phyloP scores from a whole-genome alignment of 2,329 filamentous ascomycete species.

The Pseudopithomyces chartarum region DNA sequence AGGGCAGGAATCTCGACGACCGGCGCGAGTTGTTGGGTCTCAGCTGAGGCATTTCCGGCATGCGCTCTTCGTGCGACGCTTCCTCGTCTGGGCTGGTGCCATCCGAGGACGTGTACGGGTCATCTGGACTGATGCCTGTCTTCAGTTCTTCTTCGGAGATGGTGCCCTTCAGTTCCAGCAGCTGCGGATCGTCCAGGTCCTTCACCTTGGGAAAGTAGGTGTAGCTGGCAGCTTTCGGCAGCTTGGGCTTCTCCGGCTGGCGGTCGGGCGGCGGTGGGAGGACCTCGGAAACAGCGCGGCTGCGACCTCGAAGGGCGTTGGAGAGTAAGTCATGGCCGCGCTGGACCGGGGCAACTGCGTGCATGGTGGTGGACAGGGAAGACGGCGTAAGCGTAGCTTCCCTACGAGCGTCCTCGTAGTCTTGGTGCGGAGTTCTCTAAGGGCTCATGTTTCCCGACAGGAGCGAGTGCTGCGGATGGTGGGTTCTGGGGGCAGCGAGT shows the following conservation, averaged over 20 bases:
- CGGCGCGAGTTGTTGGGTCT: constrained; percentile 41
- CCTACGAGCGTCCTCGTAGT: constrained; percentile 10
- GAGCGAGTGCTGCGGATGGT: neutral
- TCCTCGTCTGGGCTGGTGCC: constrained; percentile 52
- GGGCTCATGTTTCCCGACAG: constrained; percentile 11
- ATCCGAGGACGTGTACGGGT: constrained; percentile 48
- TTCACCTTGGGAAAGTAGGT: constrained; percentile 48
- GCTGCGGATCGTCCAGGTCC: constrained; percentile 36
- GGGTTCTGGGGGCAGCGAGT: neutral
- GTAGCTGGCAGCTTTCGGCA: constrained; percentile 48
- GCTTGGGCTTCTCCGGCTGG: constrained; percentile 28
- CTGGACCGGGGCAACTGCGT: constrained; percentile 37
- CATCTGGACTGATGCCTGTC: constrained; percentile 34
- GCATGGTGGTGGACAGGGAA: constrained; percentile 31
- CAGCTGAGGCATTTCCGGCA: constrained; percentile 35
- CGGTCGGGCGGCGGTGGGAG: constrained; percentile 27
- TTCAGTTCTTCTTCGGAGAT: constrained; percentile 41
- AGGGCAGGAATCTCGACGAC: constrained; percentile 42
- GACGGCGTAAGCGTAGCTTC: constrained; percentile 9
- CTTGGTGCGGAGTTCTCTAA: constrained; percentile 4
- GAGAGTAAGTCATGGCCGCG: constrained; percentile 37
- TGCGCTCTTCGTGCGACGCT: constrained; percentile 28
- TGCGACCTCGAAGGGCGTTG: constrained; percentile 35
- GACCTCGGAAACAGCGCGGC: constrained; percentile 40
- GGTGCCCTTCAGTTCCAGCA: constrained; percentile 33